Evolutionary conservation across 805 yeast species (phyloP), one percentile per base, ranked within the genome.

Genomic region (Torulaspora delbrueckii): DNA sequence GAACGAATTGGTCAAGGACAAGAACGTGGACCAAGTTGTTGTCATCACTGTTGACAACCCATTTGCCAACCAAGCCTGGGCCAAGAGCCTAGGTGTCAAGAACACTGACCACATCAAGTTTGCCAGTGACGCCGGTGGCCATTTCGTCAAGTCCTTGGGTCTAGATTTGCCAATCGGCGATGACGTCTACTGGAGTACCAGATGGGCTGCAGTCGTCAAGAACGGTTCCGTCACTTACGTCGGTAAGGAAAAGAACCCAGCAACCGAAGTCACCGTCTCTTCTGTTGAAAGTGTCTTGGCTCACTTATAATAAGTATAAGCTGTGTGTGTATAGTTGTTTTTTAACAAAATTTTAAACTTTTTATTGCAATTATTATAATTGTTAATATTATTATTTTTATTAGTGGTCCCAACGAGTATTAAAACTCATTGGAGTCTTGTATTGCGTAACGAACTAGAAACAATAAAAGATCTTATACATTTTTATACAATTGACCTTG

Each of bases 201-300:
- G 96, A 69, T 86, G 80, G 68, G 88, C 91, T 36, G 69, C 83
- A 47, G 71, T 88, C 51, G 80, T 85, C 43, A 81, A 79, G 56
- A 66, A 77, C 47, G 82, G 82, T 56, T 66, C 67, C 48, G 74
- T 80, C 47, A 64, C 67, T 42, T 79, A 78, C 63, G 67, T 74
- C 30, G 73, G 62, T 48, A 60, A 58, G 53, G 73, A 69, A 48
- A 51, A 47, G 33, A 65, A 64, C 47, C 62, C 66, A 28, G 66
- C 62, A 36, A 57, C 62, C 26, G 70, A 67, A 3, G 72, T 70
- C 8, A 60, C 68, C 10, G 68, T 62, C 13, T 63, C 70, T 4
- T 58, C 67, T 27, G 68, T 66, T n/a, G 67, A 61, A 23, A 51
- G 54, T 14, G 66, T 65, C 7, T 47, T 67, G 44, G 55, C 63